Conservation (phyloP, 2,329 filamentous ascomycete genomes). For the Neofusicoccum parvum region DNA sequence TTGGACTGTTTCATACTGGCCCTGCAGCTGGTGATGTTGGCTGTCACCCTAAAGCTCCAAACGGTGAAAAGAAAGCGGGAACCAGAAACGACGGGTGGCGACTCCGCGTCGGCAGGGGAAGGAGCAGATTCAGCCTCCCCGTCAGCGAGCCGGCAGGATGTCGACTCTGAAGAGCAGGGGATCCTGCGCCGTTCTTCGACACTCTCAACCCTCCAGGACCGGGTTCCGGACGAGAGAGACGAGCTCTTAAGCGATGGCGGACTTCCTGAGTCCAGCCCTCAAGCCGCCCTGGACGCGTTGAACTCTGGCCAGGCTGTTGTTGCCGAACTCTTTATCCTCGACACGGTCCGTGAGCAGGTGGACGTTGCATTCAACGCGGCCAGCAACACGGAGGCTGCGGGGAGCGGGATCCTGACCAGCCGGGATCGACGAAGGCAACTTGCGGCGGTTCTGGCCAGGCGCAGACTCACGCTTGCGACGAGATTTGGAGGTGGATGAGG, state of each 20-base stretch:
- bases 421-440: conserved; percentile 9
- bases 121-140: not conserved
- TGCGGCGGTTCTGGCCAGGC: conserved; percentile 6
- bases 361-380: conserved; percentile 15
- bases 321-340: conserved; percentile 45
- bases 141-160: conserved; percentile 47
- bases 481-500: conserved; percentile 18
- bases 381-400: not conserved
- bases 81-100: conserved; percentile 30
- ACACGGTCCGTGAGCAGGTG: conserved; percentile 45
- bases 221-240: not conserved
- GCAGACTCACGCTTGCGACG: conserved; percentile 2
- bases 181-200: conserved; percentile 43
- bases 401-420: not conserved
- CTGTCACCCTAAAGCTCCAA: conserved; percentile 55
- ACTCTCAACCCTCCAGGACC: not conserved
- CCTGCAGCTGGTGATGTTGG: conserved; percentile 61
- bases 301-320: conserved; percentile 51
- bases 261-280: conserved; percentile 23
- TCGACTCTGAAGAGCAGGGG: conserved; percentile 63
- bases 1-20: conserved; percentile 58
- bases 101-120: conserved; percentile 24
- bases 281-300: conserved; percentile 47
- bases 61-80: conserved; percentile 44
- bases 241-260: conserved; percentile 20